phyloP scores from a whole-genome alignment of 2,329 filamentous ascomycete species.

The Stemphylium vesicarium region DNA sequence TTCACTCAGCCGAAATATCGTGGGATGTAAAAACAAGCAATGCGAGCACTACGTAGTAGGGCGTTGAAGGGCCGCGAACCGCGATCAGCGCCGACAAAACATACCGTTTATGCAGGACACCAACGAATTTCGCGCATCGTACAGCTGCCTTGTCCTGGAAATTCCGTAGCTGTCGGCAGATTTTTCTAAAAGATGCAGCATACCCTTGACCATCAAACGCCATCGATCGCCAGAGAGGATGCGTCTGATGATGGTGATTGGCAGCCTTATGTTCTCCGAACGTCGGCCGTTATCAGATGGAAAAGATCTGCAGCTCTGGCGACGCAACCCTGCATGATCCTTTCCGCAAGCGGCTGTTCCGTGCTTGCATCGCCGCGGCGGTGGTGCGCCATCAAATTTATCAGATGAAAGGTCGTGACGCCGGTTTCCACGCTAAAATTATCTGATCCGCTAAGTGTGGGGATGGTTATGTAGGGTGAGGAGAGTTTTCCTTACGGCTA shows the following conservation, averaged over 20 bases:
- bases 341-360: constrained; percentile 29
- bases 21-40: not conserved
- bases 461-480: constrained; percentile 8
- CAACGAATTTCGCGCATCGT: constrained; percentile 10
- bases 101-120: constrained; percentile 2
- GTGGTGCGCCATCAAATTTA: constrained; percentile 30
- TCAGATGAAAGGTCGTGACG: constrained; percentile 39
- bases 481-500: constrained; percentile 28
- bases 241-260: constrained; percentile 1
- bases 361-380: constrained; percentile 10
- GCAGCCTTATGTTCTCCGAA: constrained; percentile 21
- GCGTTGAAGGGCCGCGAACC: not conserved
- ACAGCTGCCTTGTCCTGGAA: not conserved
- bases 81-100: constrained; percentile 14
- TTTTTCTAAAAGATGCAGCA: constrained; percentile 13
- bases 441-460: constrained; percentile 42
- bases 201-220: constrained; percentile 1
- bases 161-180: not conserved
- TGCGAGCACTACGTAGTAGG: not conserved
- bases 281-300: constrained; percentile 43
- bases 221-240: constrained; percentile 10
- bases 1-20: not conserved
- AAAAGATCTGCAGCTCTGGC: constrained; percentile 23
- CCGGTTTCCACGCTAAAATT: constrained; percentile 24
- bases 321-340: constrained; percentile 34